Percentiles rank a stretch among this genome's conserved stretches.
Evolutionary conservation across 345 rosid species (phyloP).

Genomic region (Viola odorata): DNA sequence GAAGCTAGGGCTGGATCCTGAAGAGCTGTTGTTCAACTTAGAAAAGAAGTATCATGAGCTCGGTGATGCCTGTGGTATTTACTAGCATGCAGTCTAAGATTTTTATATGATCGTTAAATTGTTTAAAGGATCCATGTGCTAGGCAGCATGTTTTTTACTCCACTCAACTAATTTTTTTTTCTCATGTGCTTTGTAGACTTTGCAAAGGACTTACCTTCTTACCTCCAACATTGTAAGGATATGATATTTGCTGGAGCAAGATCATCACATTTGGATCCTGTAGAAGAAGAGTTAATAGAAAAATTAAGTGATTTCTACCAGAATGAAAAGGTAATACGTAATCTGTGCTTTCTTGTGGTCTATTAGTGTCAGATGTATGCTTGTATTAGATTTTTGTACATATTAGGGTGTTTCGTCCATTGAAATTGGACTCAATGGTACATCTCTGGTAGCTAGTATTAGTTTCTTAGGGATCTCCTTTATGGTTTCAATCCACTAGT

Average conservation of each 20-base stretch:
- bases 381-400: background rate
- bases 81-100: no score
- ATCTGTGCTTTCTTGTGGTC: background rate
- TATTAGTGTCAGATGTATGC: background rate
- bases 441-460: no score
- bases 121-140: background rate
- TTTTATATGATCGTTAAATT: background rate
- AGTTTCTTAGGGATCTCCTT: no score
- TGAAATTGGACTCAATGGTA: no score
- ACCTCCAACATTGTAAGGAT: conserved; percentile 49
- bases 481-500: no score
- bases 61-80: conserved; percentile 27
- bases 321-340: conserved; percentile 36
- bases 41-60: conserved; percentile 35
- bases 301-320: conserved; percentile 52
- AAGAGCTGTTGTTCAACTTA: conserved; percentile 46
- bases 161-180: background rate
- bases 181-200: conserved; percentile 24
- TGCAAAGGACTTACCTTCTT: conserved; percentile 44
- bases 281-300: conserved; percentile 37
- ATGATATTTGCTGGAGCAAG: conserved; percentile 56
- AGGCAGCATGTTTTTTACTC: background rate
- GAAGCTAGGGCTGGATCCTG: conserved; percentile 27
- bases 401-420: background rate
- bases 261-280: conserved; percentile 26